Evolutionary conservation across 164 flowering plant species (phyloP), one percentile per base, ranked within the genome.

Genomic region (Buxus sempervirens): DNA sequence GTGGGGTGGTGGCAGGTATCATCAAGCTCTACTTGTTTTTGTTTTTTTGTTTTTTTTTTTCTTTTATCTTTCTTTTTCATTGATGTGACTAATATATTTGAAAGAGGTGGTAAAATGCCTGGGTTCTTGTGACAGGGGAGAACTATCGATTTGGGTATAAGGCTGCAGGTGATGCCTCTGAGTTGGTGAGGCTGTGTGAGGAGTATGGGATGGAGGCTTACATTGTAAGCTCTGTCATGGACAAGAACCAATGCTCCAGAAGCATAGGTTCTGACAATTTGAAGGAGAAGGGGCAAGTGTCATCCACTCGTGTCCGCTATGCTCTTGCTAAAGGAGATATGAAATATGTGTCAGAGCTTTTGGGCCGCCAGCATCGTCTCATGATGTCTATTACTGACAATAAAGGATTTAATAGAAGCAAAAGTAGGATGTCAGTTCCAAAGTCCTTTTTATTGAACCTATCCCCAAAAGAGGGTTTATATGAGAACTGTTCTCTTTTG

Each of bases 1-100:
- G 76, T 73, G 99, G 99, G 64, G 97, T 93, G 75, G 99, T 96
- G 58, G 95, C 99, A 72, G 98, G 99, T 96, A 80, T 62, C n/a
- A 8, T 26, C 32, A 9, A 41, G 19, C 23, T 26, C 56, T 15
- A 27, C 5, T 21, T 48, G 41, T 26, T 1, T 26, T 19, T 24
- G 16, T 9, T 20, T 64, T 57, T 9, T 60, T n/a, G 8, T 20
- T 51, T 21, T 48, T 13, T 63, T 24, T 23, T 21, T 63, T 54
- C 22, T 16, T 10, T 59, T 21, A 24, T 32, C 41, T 32, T 32
- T 32, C 38, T 32, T 32, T 32, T 32, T n/a, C n/a, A 32, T 32
- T 32, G 5, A 32, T 7, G 20, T 25, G 41, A 66, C 41, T 42
- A 10, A 22, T 60, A 60, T 36, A 32, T 62, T 24, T 24, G 22